phyloP scores from a whole-genome alignment of 1,284 basidiomycete species.

The Amylostereum areolatum region DNA sequence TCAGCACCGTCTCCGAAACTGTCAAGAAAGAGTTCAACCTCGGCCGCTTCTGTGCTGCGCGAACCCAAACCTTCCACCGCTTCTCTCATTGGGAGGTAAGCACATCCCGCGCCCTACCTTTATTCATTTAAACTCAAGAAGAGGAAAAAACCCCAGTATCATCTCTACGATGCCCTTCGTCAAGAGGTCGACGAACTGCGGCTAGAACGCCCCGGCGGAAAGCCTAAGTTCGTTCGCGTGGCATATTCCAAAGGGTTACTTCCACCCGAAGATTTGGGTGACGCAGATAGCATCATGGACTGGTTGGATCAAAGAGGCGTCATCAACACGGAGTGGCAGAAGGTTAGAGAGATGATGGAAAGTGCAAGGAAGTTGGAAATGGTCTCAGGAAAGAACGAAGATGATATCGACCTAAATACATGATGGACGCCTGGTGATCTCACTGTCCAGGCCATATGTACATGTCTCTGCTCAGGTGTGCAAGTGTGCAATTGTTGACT shows the following conservation, averaged over 20 bases:
- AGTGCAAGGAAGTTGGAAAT: constrained; percentile 57
- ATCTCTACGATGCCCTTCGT: constrained; percentile 49
- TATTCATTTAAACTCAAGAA: not conserved
- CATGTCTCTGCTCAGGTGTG: no score
- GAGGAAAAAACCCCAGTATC: constrained; percentile 33
- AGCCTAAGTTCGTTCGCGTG: constrained; percentile 45
- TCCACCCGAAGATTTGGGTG: constrained; percentile 57
- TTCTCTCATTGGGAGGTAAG: constrained; percentile 85
- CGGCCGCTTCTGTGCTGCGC: constrained; percentile 70
- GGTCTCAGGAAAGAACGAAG: constrained; percentile 35
- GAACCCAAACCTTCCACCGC: constrained; percentile 65
- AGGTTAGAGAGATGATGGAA: constrained; percentile 67
- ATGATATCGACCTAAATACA: constrained; percentile 26
- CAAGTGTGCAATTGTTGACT: no score
- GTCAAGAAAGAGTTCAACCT: constrained; percentile 39
- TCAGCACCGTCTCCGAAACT: constrained; percentile 14
- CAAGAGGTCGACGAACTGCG: constrained; percentile 50
- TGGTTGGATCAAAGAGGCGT: constrained; percentile 74
- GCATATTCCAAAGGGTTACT: constrained; percentile 44
- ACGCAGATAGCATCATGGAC: constrained; percentile 73
- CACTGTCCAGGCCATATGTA: no score
- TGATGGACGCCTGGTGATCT: not conserved
- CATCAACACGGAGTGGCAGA: constrained; percentile 64
- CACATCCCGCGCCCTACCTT: not conserved
- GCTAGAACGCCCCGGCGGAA: constrained; percentile 20